Evolutionary conservation across 257 asterid genomes (phyloP), one percentile per base, ranked within the genome.

Genomic region (Plantago ovata): DNA sequence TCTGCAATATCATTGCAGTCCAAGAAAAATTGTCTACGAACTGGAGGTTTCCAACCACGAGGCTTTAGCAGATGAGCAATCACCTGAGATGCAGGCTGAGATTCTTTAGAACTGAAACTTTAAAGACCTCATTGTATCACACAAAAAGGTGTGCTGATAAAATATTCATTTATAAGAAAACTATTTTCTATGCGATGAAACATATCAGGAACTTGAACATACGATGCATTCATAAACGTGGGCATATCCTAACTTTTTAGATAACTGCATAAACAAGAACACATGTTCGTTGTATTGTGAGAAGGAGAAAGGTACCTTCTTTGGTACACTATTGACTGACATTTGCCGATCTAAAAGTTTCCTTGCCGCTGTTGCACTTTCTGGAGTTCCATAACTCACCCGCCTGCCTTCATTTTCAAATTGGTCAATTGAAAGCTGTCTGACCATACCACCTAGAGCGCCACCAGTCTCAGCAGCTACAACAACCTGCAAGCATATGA

Each of bases 1-100:
- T 93, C 98, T 53, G 95, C 91, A 66, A 93, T 86, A 79, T 91
- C 98, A 73, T 87, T 83, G 75, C 96, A 91, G 59, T 91, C 98
- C 87, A 91, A 69, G 87, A 93, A 93, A 82, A 85, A 93, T 42
- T 88, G 95, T 32, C 98, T 83, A 19, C 79, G 81, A 63, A 93
- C 97, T 56, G 98, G 98, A 50, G 97, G 98, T 76, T 89, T 93
- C 98, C 98, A 93, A 45, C 98, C 98, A 67, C 96, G 96, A 74
- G 98, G 98, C 69, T 85, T 87, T 74, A 91, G 63, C 58, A 91
- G 94, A 75, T 91, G 89, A 58, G 87, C 85, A 63, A 91, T 80
- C 72, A 87, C 95, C 98, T 91, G 81, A 63, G 58, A 45, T 55
- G 33, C 42, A 33, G 36, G 56, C 54, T 68, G 38, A n/a, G 48